Base-by-base conservation (phyloP, 208 protist species). In the Vickermania spadyakhi region DNA sequence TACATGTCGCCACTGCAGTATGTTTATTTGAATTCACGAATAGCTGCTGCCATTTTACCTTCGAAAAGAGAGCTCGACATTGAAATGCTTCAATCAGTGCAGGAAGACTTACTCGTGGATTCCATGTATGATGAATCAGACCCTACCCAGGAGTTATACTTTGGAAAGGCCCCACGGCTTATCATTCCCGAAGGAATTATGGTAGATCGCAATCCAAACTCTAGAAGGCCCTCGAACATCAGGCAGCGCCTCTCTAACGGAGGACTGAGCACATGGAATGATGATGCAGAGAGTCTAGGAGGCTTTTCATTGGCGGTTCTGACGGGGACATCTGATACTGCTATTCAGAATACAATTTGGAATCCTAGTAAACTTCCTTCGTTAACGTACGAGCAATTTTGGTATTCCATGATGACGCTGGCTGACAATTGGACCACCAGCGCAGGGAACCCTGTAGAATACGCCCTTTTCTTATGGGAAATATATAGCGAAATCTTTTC, bases 341-440 rank as follows among this genome's bases (percentile, higher is more conserved):
- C 55, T 53, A 63, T 62, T 29, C 65, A 68, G 49, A 59, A 50
- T 56, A 66, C 52, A 21, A 54, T 60, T 21, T 71, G 63, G 72
- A 58, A 67, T 45, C 29, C 72, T 1, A 18, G 11, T 21, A 66
- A 64, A 42, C 73, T 94, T 64, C 87, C 87, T 14, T 78, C 72
- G 2, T 65, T 94, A 14, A 81, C 68, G 21, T 94, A 79, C 63
- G 66, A 61, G 30, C 87, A 94, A 67, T 94, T 94, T 61, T 91
- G 84, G 81, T 56, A 69, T 25, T 84, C 87, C 0, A 91, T 94
- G 81, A 60, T 94, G 62, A 79, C 89, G 71, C 70, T 94, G 45
- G 79, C 81, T 27, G 87, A 94, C 58, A 94, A 91, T 70, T 94
- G 87, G 84, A 94, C 84, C 13, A 77, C 64, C 59, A 85, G 71